A percentile compares a stretch with the other conserved stretches of the same genome.
phyloP scores from a whole-genome alignment of 306 rosid species.

The Pyrus pyrifolia region DNA sequence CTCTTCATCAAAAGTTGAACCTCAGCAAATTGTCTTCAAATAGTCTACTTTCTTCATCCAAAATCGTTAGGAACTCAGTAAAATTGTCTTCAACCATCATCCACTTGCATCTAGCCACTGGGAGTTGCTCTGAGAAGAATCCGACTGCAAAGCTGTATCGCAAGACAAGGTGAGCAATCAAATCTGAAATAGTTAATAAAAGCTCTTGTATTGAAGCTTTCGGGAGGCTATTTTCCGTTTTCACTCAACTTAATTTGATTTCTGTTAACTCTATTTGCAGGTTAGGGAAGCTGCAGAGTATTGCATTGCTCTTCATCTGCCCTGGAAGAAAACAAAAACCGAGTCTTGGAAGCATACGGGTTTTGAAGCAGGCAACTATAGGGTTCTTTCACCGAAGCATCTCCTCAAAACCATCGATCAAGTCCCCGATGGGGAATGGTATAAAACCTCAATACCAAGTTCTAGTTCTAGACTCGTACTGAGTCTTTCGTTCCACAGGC shows the following conservation, averaged over 20 bases:
- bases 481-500: neutral
- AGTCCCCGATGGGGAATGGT: neutral
- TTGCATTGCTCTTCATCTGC: neutral
- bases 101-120: neutral
- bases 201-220: conserved; percentile 8
- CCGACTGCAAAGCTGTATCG: neutral
- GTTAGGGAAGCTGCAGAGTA: conserved; percentile 12
- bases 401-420: neutral
- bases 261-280: conserved; percentile 24
- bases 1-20: neutral
- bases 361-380: neutral
- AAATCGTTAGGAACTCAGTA: neutral
- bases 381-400: neutral
- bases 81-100: neutral
- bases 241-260: conserved; percentile 9
- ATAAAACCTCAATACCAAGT: neutral
- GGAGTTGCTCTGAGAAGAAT: neutral
- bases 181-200: neutral
- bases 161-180: conserved; percentile 38
- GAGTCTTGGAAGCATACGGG: neutral
- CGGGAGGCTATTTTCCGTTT: neutral
- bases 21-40: neutral
- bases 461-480: neutral
- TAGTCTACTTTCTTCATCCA: neutral
- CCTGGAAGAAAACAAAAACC: neutral